phyloP scores from a whole-genome alignment of 176 grass and related monocot species.

The Olyra latifolia region DNA sequence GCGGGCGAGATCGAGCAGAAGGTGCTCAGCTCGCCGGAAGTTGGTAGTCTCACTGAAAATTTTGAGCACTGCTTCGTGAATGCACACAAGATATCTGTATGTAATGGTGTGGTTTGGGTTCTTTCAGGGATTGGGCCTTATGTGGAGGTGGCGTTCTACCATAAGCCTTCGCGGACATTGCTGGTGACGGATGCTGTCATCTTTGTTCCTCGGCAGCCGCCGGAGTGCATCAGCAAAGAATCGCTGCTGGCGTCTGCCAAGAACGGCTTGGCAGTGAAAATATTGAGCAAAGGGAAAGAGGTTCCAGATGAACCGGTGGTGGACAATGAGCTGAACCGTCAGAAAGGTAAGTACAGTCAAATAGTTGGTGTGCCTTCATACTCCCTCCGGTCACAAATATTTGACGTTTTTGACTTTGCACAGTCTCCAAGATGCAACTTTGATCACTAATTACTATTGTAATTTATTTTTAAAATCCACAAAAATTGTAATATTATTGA shows the following conservation, averaged over 20 bases:
- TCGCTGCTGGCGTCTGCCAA: slow-evolving; percentile 81
- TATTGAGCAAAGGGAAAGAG: slow-evolving; percentile 92
- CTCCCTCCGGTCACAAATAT: too few species aligned
- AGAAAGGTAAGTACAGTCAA: slow-evolving; percentile 57
- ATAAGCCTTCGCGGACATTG: slow-evolving; percentile 71
- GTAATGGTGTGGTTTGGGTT: slow-evolving; percentile 8
- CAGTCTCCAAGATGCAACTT: too few species aligned
- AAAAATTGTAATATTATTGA: too few species aligned
- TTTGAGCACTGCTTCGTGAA: neutral
- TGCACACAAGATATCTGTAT: neutral
- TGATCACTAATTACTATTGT: too few species aligned
- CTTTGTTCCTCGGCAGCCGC: slow-evolving; percentile 77
- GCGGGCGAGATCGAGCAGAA: slow-evolving; percentile 92
- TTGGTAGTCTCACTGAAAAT: slow-evolving; percentile 51
- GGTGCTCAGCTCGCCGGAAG: slow-evolving; percentile 92
- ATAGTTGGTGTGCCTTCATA: neutral
- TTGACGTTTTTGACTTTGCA: too few species aligned
- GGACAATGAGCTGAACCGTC: slow-evolving; percentile 67
- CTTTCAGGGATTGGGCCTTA: slow-evolving; percentile 93
- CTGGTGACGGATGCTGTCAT: slow-evolving; percentile 93
- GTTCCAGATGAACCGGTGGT: slow-evolving; percentile 78
- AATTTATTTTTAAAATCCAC: too few species aligned
- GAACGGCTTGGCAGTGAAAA: slow-evolving; percentile 91
- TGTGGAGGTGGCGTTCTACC: slow-evolving; percentile 93
- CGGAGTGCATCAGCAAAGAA: slow-evolving; percentile 86